phyloP scores from a whole-genome alignment of 2,329 filamentous ascomycete species.

The Nannizziopsis barbatae region DNA sequence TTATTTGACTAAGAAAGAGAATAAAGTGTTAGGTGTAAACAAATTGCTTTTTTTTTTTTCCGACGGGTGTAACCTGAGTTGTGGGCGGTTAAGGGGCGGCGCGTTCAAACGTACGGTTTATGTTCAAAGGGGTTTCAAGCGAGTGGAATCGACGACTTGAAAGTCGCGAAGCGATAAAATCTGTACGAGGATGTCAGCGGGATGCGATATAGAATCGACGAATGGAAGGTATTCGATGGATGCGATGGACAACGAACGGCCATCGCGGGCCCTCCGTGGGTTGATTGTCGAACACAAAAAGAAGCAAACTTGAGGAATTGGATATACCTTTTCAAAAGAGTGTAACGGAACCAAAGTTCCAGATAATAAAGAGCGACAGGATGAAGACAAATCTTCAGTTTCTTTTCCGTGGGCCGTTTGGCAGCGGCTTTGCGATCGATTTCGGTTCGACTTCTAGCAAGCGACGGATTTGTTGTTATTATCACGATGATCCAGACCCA shows the following conservation, averaged over 20 bases:
- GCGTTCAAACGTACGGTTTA: conserved; percentile 1
- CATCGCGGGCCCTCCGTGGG: not conserved
- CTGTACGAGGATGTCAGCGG: not conserved
- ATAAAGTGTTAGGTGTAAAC: not conserved
- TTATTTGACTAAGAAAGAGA: conserved; percentile 12
- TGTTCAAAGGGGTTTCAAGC: conserved; percentile 4
- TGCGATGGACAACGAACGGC: not conserved
- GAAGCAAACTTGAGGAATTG: not conserved
- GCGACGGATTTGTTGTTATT: not conserved
- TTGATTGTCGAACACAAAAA: not conserved
- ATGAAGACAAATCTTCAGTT: conserved; percentile 1
- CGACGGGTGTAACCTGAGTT: not conserved
- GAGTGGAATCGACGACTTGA: conserved; percentile 10
- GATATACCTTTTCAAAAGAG: conserved; percentile 13
- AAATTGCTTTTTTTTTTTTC: not conserved
- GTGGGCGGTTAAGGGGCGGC: no score
- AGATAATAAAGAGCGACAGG: conserved; percentile 8
- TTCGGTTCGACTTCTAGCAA: conserved; percentile 4
- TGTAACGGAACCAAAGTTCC: conserved; percentile 14
- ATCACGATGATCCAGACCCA: no score
- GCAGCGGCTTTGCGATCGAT: not conserved
- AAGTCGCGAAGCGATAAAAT: conserved; percentile 7
- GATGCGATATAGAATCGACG: not conserved
- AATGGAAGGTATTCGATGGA: not conserved
- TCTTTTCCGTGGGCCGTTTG: not conserved